phyloP scores from a whole-genome alignment of 2,329 filamentous ascomycete genomes.

The Spiromastix sp. region DNA sequence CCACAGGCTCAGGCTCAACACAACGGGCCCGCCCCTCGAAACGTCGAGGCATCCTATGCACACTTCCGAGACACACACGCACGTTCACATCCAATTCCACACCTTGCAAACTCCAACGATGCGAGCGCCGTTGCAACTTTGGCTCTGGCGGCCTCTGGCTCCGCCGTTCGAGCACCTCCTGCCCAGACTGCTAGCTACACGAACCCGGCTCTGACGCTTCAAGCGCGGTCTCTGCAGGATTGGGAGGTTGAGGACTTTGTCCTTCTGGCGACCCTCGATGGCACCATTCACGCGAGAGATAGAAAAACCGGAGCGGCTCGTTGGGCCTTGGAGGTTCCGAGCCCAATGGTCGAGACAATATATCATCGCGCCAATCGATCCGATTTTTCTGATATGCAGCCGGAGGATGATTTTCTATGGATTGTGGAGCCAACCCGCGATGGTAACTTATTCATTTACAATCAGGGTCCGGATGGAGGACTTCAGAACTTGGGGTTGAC shows the following conservation, averaged over 20 bases:
- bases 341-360: slow-evolving; percentile 82
- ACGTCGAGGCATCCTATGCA: slow-evolving; percentile 12
- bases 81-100: slow-evolving; percentile 5
- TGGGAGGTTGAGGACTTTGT: slow-evolving; percentile 99
- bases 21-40: slow-evolving; percentile 19
- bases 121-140: slow-evolving; percentile 95
- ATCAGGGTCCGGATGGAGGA: slow-evolving; percentile 47
- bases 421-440: slow-evolving; percentile 86
- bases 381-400: slow-evolving; percentile 43
- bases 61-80: slow-evolving; percentile 14
- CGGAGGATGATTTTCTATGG: slow-evolving; percentile 83
- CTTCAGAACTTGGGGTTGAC: slow-evolving; percentile 39
- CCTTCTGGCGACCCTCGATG: slow-evolving; percentile 99
- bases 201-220: slow-evolving; percentile 69
- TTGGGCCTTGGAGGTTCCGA: slow-evolving; percentile 71
- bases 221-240: slow-evolving; percentile 95
- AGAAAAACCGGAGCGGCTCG: slow-evolving; percentile 71
- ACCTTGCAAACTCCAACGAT: slow-evolving; percentile 39
- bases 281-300: slow-evolving; percentile 85
- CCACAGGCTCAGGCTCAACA: slow-evolving; percentile 20
- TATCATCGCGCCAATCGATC: slow-evolving; percentile 66
- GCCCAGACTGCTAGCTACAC: slow-evolving; percentile 55
- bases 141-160: slow-evolving; percentile 68
- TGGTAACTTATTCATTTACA: slow-evolving; percentile 78
- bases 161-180: slow-evolving; percentile 91